Percentiles rank a stretch among this genome's conserved stretches.
These are phyloP conservation scores for Xylariaceae sp. DNA, from an alignment of 2,329 filamentous ascomycete species.

Conservation along the genomic window DNA sequence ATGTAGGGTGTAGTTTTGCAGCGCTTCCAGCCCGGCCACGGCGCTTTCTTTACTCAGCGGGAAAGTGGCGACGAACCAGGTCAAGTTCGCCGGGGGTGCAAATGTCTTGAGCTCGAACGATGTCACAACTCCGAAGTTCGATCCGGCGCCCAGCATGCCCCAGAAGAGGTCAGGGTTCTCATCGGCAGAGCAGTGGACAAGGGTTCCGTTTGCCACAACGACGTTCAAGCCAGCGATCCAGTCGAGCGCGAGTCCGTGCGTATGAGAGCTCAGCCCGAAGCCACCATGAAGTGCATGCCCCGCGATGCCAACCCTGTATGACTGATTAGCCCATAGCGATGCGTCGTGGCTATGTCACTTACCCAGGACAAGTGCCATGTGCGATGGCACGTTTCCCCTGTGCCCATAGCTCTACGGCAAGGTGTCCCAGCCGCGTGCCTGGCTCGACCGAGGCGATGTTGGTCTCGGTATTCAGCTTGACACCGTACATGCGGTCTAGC, in stretches of 20 bases:
- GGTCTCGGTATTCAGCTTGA: constrained; percentile 35
- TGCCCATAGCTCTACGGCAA: constrained; percentile 31
- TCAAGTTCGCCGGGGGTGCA: constrained; percentile 27
- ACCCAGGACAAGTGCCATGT: constrained; percentile 37
- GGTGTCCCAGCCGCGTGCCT: constrained; percentile 39
- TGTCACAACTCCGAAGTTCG: constrained; percentile 30
- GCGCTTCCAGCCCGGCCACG: constrained; percentile 44
- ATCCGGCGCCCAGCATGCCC: constrained; percentile 31
- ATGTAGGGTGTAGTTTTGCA: constrained; percentile 26
- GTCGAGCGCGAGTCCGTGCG: constrained; percentile 42
- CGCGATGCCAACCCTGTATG: constrained; percentile 31
- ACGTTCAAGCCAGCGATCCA: constrained; percentile 34
- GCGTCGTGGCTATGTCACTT: constrained; percentile 13
- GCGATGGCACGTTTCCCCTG: constrained; percentile 32
- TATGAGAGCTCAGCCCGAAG: constrained; percentile 35
- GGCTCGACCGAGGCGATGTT: constrained; percentile 38
- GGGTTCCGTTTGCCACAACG: constrained; percentile 27
- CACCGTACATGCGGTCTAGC: constrained; percentile 38
- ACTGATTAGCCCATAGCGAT: constrained; percentile 9
- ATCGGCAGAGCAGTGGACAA: constrained; percentile 27
- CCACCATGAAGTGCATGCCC: constrained; percentile 35
- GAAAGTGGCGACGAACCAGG: constrained; percentile 27
- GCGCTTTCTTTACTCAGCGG: constrained; percentile 25
- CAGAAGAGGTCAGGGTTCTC: constrained; percentile 31
- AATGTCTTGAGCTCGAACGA: constrained; percentile 30